phyloP scores from a whole-genome alignment of 495 filamentous ascomycete genomes.

The Pseudevernia furfuracea region DNA sequence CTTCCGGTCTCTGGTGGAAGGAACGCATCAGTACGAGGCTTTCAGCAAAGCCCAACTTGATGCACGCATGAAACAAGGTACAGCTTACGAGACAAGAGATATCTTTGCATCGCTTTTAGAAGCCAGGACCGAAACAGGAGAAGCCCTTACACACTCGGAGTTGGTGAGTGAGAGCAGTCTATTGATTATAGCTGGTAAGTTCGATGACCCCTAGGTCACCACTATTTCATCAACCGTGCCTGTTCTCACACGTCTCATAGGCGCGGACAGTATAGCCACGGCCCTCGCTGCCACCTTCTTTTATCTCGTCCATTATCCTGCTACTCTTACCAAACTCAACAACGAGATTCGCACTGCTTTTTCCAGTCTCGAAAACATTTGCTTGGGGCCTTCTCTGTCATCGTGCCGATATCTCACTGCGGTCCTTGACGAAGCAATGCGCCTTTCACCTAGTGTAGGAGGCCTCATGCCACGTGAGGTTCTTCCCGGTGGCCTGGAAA shows the following conservation, averaged over 20 bases:
- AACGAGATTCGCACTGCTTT: slow-evolving; percentile 42
- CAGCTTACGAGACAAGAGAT: neutral
- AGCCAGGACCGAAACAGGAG: neutral
- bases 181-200: slow-evolving; percentile 1
- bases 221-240: no score
- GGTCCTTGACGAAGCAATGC: slow-evolving; percentile 58
- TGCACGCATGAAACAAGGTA: slow-evolving; percentile 15
- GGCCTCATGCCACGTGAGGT: slow-evolving; percentile 52
- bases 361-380: neutral
- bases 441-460: slow-evolving; percentile 54
- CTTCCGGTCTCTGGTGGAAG: slow-evolving; percentile 16
- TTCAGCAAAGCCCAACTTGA: slow-evolving; percentile 30
- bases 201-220: no score
- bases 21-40: slow-evolving; percentile 9
- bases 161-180: slow-evolving; percentile 2
- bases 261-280: slow-evolving; percentile 52
- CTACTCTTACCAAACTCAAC: slow-evolving; percentile 36
- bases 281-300: slow-evolving; percentile 53
- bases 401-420: slow-evolving; percentile 44
- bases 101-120: neutral
- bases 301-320: slow-evolving; percentile 51
- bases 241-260: slow-evolving; percentile 20
- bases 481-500: slow-evolving; percentile 42
- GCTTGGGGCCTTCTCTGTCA: neutral
- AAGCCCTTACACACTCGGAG: neutral